phyloP scores from a whole-genome alignment of 1,284 basidiomycete species.

The Kwoniella shivajii region DNA sequence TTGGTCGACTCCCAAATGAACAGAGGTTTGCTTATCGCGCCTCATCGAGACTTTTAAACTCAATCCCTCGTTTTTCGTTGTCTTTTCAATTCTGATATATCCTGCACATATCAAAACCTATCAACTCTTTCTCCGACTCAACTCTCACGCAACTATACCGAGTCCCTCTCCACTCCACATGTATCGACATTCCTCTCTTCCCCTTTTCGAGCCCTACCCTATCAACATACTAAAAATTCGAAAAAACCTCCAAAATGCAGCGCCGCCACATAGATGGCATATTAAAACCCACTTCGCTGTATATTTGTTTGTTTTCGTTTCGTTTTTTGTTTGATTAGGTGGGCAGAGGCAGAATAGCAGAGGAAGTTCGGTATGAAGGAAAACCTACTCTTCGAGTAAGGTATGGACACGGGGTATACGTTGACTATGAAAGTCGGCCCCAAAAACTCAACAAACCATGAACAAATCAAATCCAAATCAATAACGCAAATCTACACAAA shows the following conservation, averaged over 20 bases:
- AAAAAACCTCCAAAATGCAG: conserved; percentile 47
- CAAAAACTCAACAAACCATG: conserved; percentile 9
- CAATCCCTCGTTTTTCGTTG: conserved; percentile 17
- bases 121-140: conserved; percentile 38
- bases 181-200: conserved; percentile 7
- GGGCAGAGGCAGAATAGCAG: background rate
- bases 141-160: conserved; percentile 38
- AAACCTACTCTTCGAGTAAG: conserved; percentile 45
- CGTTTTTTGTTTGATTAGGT: background rate
- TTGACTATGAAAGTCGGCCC: conserved; percentile 48
- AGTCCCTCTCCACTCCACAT: conserved; percentile 25
- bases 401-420: conserved; percentile 49
- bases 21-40: conserved; percentile 45
- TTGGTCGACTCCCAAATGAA: conserved; percentile 29
- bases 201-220: background rate
- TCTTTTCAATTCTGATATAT: conserved; percentile 8
- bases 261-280: conserved; percentile 48
- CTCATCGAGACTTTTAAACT: conserved; percentile 23
- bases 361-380: background rate
- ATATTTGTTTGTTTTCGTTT: background rate
- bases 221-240: conserved; percentile 2
- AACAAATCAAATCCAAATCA: background rate
- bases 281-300: background rate
- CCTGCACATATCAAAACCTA: conserved; percentile 11
- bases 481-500: background rate